Evolutionary conservation across 2,329 filamentous ascomycete genomes (phyloP).

Genomic region (Allantophomopsis cytisporea): DNA sequence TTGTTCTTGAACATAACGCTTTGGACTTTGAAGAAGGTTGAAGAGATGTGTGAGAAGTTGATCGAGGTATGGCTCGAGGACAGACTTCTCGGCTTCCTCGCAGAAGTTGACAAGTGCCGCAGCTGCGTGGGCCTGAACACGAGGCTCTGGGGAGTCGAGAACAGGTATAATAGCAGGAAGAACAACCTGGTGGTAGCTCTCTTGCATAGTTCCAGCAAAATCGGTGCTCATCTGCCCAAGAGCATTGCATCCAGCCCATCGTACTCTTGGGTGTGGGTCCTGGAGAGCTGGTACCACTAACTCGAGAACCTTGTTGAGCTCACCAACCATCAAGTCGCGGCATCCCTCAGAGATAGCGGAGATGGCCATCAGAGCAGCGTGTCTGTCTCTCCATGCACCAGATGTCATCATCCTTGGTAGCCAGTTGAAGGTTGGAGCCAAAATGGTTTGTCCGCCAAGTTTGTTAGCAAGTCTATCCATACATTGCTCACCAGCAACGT

Average conservation of each 20-base stretch:
- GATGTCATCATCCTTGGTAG: constrained; percentile 96
- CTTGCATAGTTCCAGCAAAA: constrained; percentile 96
- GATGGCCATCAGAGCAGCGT: constrained; percentile 96
- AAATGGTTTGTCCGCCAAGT: constrained; percentile 82
- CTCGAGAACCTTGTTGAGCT: constrained; percentile 86
- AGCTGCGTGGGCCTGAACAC: constrained; percentile 92
- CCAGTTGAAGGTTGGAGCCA: constrained; percentile 93
- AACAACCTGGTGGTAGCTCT: constrained; percentile 80
- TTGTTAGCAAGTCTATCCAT: constrained; percentile 98
- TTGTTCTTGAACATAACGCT: constrained; percentile 95
- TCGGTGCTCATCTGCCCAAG: constrained; percentile 99
- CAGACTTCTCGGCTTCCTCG: constrained; percentile 88
- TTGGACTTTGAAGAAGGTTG: constrained; percentile 76
- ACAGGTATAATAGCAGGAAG: constrained; percentile 88
- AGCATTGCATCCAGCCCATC: constrained; percentile 95
- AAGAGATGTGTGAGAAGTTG: constrained; percentile 76
- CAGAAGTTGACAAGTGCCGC: constrained; percentile 99
- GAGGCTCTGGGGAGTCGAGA: constrained; percentile 75
- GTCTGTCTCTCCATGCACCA: constrained; percentile 84
- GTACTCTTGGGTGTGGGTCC: constrained; percentile 83
- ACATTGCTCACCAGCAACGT: constrained; percentile 93
- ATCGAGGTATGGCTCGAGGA: constrained; percentile 86
- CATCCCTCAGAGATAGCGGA: constrained; percentile 97
- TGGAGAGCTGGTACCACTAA: constrained; percentile 85
- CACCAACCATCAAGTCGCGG: constrained; percentile 86